Conservation (phyloP, 2,329 filamentous ascomycete species). For the Emericellopsis atlantica region DNA sequence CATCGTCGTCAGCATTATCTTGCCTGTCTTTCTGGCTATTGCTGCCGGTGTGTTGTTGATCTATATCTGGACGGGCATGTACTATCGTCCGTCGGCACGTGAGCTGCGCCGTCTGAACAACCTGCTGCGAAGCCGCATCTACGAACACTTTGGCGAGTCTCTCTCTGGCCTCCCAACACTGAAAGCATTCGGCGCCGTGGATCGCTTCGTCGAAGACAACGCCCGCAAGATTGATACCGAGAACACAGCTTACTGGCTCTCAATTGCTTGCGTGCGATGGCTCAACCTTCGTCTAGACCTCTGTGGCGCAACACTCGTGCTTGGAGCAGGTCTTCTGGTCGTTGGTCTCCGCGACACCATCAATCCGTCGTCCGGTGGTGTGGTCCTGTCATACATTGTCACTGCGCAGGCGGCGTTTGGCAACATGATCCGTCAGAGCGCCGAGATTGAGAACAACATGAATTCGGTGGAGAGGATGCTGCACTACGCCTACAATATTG, state of each 20-base stretch:
- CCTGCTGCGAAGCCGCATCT: conserved; percentile 73
- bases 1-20: conserved; percentile 64
- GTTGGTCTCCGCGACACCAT: conserved; percentile 4
- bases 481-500: conserved; percentile 76
- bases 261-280: conserved; percentile 57
- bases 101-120: conserved; percentile 82
- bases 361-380: conserved; percentile 33
- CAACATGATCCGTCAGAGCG: conserved; percentile 48
- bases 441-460: conserved; percentile 70
- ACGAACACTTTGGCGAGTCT: conserved; percentile 87
- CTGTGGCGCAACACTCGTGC: conserved; percentile 47
- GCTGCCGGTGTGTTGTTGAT: conserved; percentile 63
- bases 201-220: conserved; percentile 77
- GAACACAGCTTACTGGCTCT: conserved; percentile 55
- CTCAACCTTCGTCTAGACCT: conserved; percentile 49
- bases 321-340: conserved; percentile 47
- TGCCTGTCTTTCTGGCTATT: conserved; percentile 77
- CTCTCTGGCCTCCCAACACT: conserved; percentile 82
- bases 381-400: conserved; percentile 55
- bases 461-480: conserved; percentile 89
- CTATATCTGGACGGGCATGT: conserved; percentile 38
- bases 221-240: conserved; percentile 70
- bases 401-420: conserved; percentile 34
- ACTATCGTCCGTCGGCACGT: conserved; percentile 76
- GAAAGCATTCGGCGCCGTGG: conserved; percentile 76